These are phyloP conservation scores for Globisporangium spiculum DNA, from an alignment of 352 stramenopile genomes.

Conservation along the genomic window DNA sequence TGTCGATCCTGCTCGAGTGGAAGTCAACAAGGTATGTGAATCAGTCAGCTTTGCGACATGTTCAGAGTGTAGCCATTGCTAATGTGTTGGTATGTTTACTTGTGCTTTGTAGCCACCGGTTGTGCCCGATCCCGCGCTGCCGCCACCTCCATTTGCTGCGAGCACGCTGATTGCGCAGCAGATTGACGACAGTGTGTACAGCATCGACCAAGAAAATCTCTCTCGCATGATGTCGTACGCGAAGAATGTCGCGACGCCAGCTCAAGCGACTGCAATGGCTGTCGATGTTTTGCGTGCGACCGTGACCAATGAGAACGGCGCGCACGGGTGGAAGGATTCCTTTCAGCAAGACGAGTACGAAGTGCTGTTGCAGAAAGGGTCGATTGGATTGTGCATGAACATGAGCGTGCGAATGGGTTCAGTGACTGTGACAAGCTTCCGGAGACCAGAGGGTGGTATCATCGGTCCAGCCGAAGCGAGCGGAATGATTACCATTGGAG, in stretches of 20 bases:
- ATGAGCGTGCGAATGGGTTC: constrained; percentile 84
- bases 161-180: constrained; percentile 59
- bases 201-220: constrained; percentile 44
- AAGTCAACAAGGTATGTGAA: constrained; percentile 15
- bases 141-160: constrained; percentile 52
- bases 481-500: constrained; percentile 69
- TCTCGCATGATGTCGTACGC: constrained; percentile 50
- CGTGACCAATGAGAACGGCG: constrained; percentile 33
- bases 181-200: constrained; percentile 61
- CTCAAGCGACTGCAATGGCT: constrained; percentile 64
- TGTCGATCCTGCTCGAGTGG: neutral
- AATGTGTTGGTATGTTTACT: neutral
- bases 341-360: constrained; percentile 80
- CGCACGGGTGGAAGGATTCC: constrained; percentile 65
- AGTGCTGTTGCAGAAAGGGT: constrained; percentile 84
- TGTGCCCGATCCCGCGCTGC: constrained; percentile 38
- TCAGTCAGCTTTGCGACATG: neutral
- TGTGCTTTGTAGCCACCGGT: neutral
- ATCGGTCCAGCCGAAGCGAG: constrained; percentile 81
- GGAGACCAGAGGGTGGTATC: constrained; percentile 63
- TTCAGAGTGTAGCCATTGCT: neutral
- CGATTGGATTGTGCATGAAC: constrained; percentile 88
- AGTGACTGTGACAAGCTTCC: constrained; percentile 82
- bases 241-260: constrained; percentile 56
- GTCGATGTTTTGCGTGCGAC: constrained; percentile 65